Base-by-base conservation (phyloP, 1,284 basidiomycete species). In the Athelia sp. region DNA sequence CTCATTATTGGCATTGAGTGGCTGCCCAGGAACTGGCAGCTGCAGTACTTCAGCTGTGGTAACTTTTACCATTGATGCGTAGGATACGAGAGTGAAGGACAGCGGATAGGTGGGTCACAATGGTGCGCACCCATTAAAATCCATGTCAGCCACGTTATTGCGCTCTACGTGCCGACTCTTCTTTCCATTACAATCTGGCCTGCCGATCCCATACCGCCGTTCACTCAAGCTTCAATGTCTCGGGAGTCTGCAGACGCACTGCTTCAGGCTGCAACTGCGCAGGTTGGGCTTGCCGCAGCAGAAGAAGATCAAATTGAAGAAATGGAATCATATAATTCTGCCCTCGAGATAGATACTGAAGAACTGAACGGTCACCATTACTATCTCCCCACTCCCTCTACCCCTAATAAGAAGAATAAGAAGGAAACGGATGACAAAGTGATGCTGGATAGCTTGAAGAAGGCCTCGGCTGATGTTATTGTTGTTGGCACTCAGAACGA, bases 231-330 rank as follows among this genome's bases (percentile, higher is more conserved):
- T 24, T 4, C 42, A 21, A 49, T 18, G 11, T 8, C 40, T 3
- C 47, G 43, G 31, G 46, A 36, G 18, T 42, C 49, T 13, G 22
- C 43, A 1, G 22, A 55, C 32, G 43, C 44, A 18, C 31, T 43
- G 14, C 17, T n/a, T n/a, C n/a, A n/a, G n/a, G n/a, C n/a, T n/a
- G n/a, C n/a, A n/a, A n/a, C n/a, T n/a, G n/a, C 32, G 11, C 11
- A 14, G 11, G 32, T 53, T 15, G 51, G 50, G 24, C 3, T 26
- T 24, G 47, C 47, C 15, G 51, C 44, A 23, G 31, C 52, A 2
- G 38, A 15, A 4, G 52, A 57, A 32, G 57, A 57, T 10, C 51
- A 55, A 24, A 47, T 34, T 1, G 51, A 54, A 19, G 56, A 55
- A 34, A 52, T 53, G n/a, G 56, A 56, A 22, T 47, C 57, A 1